A percentile compares a stretch with the other conserved stretches of the same genome.
Conservation (phyloP, 192 early-diverging fungal genomes). For the Entomortierella lignicola region DNA sequence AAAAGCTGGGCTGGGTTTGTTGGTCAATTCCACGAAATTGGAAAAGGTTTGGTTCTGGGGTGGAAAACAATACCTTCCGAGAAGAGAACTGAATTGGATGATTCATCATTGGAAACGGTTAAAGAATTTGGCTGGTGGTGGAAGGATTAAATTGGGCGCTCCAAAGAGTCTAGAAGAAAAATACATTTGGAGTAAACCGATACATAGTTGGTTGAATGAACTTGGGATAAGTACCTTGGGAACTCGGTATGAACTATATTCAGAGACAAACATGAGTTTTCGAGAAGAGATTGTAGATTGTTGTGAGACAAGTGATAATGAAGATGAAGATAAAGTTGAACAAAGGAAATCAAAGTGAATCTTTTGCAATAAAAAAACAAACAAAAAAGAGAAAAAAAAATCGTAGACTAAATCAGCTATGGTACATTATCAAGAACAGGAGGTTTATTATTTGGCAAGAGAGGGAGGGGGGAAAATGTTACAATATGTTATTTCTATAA, state of each 20-base stretch:
- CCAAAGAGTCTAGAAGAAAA: too few species aligned
- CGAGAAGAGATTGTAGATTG: neutral
- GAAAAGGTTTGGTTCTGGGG: conserved; percentile 24
- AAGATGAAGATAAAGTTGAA: neutral
- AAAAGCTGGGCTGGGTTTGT: neutral
- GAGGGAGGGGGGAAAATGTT: too few species aligned
- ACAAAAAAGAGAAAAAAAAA: neutral
- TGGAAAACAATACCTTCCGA: neutral
- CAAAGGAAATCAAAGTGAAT: neutral
- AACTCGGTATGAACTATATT: neutral
- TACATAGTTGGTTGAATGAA: neutral
- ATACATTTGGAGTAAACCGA: too few species aligned
- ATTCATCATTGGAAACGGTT: conserved; percentile 9
- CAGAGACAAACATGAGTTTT: neutral
- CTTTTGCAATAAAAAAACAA: too few species aligned
- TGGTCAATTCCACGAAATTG: neutral
- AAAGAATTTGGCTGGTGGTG: neutral
- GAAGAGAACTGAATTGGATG: conserved; percentile 7
- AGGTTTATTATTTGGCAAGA: too few species aligned
- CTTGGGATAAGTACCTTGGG: neutral
- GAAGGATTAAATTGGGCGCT: too few species aligned
- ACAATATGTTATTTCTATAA: too few species aligned
- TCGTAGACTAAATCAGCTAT: too few species aligned
- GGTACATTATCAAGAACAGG: too few species aligned
- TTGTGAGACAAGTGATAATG: neutral